Base-by-base conservation (phyloP, 306 rosid genomes). In the Cicer chorassanicum region DNA sequence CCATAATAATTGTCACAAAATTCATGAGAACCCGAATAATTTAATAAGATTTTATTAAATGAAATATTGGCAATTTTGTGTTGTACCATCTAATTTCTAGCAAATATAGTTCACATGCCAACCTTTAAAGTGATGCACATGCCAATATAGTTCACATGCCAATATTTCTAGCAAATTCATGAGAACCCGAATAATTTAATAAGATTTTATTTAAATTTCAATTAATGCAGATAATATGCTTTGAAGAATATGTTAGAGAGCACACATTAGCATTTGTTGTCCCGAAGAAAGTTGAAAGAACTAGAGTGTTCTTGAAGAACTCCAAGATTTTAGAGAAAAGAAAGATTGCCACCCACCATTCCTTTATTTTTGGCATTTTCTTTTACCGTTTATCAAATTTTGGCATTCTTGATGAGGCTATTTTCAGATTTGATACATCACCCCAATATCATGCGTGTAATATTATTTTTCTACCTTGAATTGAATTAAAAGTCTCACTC, bases 281-380 rank as follows among this genome's bases (percentile, higher is more conserved):
- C 34, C 34, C 34, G 21, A 51, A 55, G 61, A 55, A 55, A 55
- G 61, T 54, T 8, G 44, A 40, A 4, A 7, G 36, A 40, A 15
- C 4, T 19, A 40, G 3, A 45, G 50, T 64, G 18, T n/a, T 3
- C 34, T 64, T 40, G 8, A 46, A 24, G 8, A 46, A 21, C 19
- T 13, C 72, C 72, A 66, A 66, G 56, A 46, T 29, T 68, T 48
- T 18, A 50, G 36, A 34, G 18, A 14, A 66, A 9, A 45, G 3
- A 68, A 68, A 49, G 46, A 68, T 24, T 49, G 46, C 46, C 61
- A 49, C 4, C 4, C 1, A 14, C 38, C 8, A 5, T 70, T 70
- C 48, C 63, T 38, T 70, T 70, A 1, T 1, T 70, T 51, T 36
- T 4, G 74, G 24, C 73, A 48, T 49, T 43, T 65, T 63, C 21